Evolutionary conservation across 768 basidiomycete species (phyloP).

Genomic region (Tricholoma saponaceum): DNA sequence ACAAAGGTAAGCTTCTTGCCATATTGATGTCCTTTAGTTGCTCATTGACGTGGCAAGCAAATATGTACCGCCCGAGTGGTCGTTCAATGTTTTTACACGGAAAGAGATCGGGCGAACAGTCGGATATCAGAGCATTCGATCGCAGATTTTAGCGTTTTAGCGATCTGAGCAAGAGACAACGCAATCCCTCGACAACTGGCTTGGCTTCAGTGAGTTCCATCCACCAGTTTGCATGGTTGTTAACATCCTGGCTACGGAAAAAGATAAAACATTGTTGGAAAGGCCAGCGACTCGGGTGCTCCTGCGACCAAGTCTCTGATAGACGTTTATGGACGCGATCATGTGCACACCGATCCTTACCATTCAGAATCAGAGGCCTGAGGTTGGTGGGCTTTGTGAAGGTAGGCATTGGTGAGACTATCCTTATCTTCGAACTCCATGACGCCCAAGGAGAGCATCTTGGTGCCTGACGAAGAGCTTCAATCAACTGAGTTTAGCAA

Average conservation of each 20-base stretch:
- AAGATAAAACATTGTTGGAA: background rate
- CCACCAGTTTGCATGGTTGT: background rate
- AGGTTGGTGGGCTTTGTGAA: too few relatives aligned
- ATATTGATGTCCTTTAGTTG: background rate
- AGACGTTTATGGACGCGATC: too few relatives aligned
- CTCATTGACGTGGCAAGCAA: slow-evolving; percentile 60
- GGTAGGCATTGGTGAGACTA: too few relatives aligned
- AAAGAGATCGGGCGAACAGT: too few relatives aligned
- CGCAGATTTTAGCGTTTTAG: slow-evolving; percentile 67
- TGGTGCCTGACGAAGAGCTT: too few relatives aligned
- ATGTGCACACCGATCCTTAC: too few relatives aligned
- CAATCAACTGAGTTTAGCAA: too few relatives aligned
- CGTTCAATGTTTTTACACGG: slow-evolving; percentile 86
- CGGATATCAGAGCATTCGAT: slow-evolving; percentile 82
- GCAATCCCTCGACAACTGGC: background rate
- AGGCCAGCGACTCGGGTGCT: background rate
- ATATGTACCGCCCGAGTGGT: slow-evolving; percentile 81
- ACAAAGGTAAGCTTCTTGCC: slow-evolving; percentile 60
- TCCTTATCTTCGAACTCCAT: too few relatives aligned
- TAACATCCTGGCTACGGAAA: background rate
- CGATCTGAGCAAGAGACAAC: background rate
- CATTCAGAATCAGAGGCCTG: too few relatives aligned
- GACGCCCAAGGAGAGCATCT: too few relatives aligned
- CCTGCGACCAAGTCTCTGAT: background rate
- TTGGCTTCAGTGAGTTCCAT: background rate